Conservation (phyloP, 208 protist species). For the Acanthamoeba healyi region DNA sequence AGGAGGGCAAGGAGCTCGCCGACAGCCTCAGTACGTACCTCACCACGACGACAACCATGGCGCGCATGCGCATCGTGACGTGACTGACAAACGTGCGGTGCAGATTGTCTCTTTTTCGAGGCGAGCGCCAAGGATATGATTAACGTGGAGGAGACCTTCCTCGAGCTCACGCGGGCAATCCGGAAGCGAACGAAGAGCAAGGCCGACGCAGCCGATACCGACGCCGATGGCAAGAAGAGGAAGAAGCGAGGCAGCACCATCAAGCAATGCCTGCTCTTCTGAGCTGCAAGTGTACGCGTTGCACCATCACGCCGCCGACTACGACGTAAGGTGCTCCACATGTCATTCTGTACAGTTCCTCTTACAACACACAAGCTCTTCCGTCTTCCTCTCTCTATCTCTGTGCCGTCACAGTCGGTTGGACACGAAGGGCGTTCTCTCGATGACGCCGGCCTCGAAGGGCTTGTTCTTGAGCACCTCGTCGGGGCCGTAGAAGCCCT, state of each 20-base stretch:
- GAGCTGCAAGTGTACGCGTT: too few species aligned
- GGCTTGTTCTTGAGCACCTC: slow-evolving; percentile 45
- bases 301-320: too few species aligned
- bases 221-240: too few species aligned
- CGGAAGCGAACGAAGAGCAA: background rate
- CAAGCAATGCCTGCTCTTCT: too few species aligned
- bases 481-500: slow-evolving; percentile 18
- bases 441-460: slow-evolving; percentile 12
- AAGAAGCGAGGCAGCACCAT: too few species aligned
- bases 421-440: background rate
- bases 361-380: too few species aligned
- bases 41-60: too few species aligned
- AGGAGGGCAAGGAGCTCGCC: background rate
- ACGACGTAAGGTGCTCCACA: too few species aligned
- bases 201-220: background rate
- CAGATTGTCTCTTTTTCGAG: slow-evolving; percentile 26
- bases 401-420: background rate
- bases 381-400: too few species aligned
- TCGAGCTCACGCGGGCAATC: slow-evolving; percentile 34
- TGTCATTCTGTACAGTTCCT: too few species aligned
- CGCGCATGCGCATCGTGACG: too few species aligned
- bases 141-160: slow-evolving; percentile 19
- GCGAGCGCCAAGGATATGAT: slow-evolving; percentile 19
- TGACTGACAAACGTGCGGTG: too few species aligned
- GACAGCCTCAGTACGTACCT: background rate